Evolutionary conservation across 2,329 filamentous ascomycete genomes (phyloP).

Genomic region (Colletotrichum phormii): DNA sequence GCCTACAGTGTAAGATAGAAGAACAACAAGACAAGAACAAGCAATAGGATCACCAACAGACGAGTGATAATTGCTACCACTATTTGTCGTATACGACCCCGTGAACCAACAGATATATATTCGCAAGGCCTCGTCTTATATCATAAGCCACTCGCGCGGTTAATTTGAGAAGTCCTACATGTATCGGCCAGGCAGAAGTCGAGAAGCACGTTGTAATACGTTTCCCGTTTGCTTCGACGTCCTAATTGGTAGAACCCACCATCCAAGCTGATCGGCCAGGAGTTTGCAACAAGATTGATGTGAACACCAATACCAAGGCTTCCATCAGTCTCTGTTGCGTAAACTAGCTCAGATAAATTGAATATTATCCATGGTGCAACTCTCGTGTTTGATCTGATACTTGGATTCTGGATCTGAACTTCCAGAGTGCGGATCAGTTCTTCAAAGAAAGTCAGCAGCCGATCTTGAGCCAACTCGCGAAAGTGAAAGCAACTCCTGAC

Average conservation of each 20-base stretch:
- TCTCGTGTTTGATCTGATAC: background rate
- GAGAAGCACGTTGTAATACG: background rate
- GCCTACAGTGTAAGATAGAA: too few species aligned
- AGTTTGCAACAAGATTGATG: background rate
- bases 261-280: background rate
- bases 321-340: background rate
- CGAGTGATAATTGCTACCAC: too few species aligned
- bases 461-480: background rate
- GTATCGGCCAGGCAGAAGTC: background rate
- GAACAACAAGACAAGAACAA: too few species aligned
- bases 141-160: background rate
- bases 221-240: background rate
- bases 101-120: too few species aligned
- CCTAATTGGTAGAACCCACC: background rate
- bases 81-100: too few species aligned
- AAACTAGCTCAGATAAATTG: background rate
- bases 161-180: too few species aligned
- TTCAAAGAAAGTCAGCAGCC: background rate
- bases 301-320: background rate
- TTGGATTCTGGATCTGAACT: background rate
- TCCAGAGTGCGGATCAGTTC: background rate
- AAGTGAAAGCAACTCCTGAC: background rate
- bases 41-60: too few species aligned
- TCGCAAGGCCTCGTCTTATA: background rate
- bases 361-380: background rate